Evolutionary conservation across 2,329 filamentous ascomycete genomes (phyloP), one percentile per base, ranked within the genome.

Genomic region (Aspergillus fumigatus): DNA sequence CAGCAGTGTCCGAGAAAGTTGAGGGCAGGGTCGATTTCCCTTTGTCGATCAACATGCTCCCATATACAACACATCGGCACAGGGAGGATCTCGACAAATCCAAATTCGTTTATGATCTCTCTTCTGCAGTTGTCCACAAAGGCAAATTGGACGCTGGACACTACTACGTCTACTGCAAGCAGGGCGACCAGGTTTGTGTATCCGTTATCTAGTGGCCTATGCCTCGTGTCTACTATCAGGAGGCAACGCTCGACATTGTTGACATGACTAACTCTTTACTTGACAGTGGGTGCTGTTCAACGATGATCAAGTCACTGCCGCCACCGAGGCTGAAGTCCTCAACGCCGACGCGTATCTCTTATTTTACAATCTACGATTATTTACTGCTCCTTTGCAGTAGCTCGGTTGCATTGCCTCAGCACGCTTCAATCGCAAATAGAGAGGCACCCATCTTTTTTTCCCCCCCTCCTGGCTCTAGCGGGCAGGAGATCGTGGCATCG

Each of bases 111-210:
- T 97, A 97, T 71, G 91, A 96, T 64, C 82, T 97, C 1, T 83
- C 92, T 19, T 92, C 89, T 60, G 92, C 96, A 2, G 88, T 97
- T 23, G 92, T 96, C 41, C 93, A 97, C 69, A 90, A 95, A 58
- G 93, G 93, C 52, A 91, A 93, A 73, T 88, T 97, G 56, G 92
- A 97, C 66, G 92, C 90, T 1, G 93, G 92, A 17, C 92, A 97
- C 70, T 97, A 96, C 68, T 86, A 92, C 55, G 90, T 88, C n/a
- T 97, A 95, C 72, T 92, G 89, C 58, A 81, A 90, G 49, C 88
- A 93, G 57, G 89, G 87, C 4, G 88, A 90, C 54, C 84, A 89
- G 79, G 83, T 84, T 72, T 60, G 79, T 69, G 43, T 3, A 14
- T 11, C 14, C 23, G 2, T 51, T 35, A 9, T n/a, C 9, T 17